Conservation (phyloP, 2,329 filamentous ascomycete genomes). For the Escovopsis weberi region DNA sequence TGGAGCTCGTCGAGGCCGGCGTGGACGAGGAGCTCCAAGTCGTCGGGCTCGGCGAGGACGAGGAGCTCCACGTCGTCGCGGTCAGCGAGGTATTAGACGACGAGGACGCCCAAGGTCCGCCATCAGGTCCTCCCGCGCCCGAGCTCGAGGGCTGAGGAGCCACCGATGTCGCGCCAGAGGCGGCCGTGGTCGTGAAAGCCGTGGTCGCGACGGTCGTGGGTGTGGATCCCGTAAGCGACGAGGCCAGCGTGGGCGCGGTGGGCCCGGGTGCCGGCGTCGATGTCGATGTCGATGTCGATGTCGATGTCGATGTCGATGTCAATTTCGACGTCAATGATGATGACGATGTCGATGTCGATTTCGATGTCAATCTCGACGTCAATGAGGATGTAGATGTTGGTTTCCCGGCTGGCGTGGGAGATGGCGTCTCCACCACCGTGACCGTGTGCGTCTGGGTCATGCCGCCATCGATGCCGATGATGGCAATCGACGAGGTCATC, state of each 20-base stretch:
- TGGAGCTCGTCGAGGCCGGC: constrained; percentile 15
- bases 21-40: background rate
- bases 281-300: background rate
- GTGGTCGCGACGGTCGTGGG: background rate
- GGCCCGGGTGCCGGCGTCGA: background rate
- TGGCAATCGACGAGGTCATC: constrained; percentile 9
- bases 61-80: background rate
- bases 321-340: background rate
- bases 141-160: background rate
- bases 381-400: background rate
- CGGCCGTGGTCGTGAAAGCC: constrained; percentile 1
- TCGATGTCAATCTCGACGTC: background rate
- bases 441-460: constrained; percentile 16
- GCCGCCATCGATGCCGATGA: constrained; percentile 15
- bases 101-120: constrained; percentile 3
- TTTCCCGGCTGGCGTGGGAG: background rate
- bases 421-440: constrained; percentile 7
- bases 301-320: background rate
- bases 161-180: constrained; percentile 1
- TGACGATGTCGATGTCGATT: background rate
- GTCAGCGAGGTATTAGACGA: constrained; percentile 3
- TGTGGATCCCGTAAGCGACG: background rate
- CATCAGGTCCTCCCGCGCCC: background rate
- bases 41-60: constrained; percentile 8
- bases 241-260: background rate